Percentiles rank a stretch among this genome's conserved stretches.
Evolutionary conservation across 495 filamentous ascomycete species (phyloP).

Genomic region (Bathelium albidoporum): DNA sequence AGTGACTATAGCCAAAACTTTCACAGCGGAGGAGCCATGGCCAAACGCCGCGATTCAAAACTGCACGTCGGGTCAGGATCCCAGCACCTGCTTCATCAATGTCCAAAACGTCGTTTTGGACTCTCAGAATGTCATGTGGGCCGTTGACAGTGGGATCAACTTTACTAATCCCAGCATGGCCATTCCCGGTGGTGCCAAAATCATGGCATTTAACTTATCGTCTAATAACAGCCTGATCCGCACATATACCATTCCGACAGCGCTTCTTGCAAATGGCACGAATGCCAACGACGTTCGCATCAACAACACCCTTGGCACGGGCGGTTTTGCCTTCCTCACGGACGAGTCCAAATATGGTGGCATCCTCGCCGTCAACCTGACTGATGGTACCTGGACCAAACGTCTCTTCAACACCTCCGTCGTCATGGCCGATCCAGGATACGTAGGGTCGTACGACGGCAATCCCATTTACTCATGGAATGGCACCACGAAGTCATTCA

Average conservation of each 20-base stretch:
- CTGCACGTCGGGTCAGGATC: constrained; percentile 22
- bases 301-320: constrained; percentile 24
- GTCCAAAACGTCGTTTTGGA: constrained; percentile 27
- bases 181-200: constrained; percentile 17
- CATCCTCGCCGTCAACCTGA: constrained; percentile 20
- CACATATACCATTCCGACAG: constrained; percentile 18
- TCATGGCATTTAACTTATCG: constrained; percentile 24
- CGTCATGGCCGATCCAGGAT: constrained; percentile 17
- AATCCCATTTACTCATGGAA: constrained; percentile 24
- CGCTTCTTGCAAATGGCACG: constrained; percentile 13
- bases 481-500: constrained; percentile 18
- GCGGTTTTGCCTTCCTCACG: constrained; percentile 23
- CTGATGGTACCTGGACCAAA: constrained; percentile 15
- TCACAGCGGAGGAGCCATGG: constrained; percentile 21
- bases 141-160: constrained; percentile 23
- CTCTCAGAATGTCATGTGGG: constrained; percentile 19
- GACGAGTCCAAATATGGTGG: constrained; percentile 21
- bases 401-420: constrained; percentile 22
- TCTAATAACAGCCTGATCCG: constrained; percentile 13
- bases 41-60: constrained; percentile 25
- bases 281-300: constrained; percentile 25
- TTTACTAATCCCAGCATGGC: constrained; percentile 10
- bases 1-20: constrained; percentile 18
- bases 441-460: constrained; percentile 24
- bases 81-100: constrained; percentile 25